phyloP scores from a whole-genome alignment of 2,329 filamentous ascomycete species.

The Atkinsonella texensis region DNA sequence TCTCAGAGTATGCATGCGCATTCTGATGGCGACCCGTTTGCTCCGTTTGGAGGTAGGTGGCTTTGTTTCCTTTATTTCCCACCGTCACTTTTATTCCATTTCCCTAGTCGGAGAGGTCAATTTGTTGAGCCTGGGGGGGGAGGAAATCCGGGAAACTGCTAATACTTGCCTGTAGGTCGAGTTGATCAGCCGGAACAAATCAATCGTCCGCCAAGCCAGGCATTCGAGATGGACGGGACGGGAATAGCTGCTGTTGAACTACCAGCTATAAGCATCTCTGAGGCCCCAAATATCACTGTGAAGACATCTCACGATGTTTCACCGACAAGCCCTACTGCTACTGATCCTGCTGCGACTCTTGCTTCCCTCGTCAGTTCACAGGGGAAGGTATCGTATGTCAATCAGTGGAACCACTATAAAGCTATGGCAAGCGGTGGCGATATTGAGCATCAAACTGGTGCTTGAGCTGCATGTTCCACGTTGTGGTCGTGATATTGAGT shows the following conservation, averaged over 20 bases:
- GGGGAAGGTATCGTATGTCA: conserved; percentile 20
- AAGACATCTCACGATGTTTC: conserved; percentile 1
- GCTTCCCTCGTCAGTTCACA: conserved; percentile 18
- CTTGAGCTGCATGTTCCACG: no score
- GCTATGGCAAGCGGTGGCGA: conserved; percentile 1
- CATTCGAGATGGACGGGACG: conserved; percentile 28
- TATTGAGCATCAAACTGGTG: not conserved
- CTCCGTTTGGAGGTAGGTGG: conserved; percentile 31
- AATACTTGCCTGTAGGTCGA: conserved; percentile 16
- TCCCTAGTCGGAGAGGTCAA: no score
- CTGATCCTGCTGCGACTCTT: conserved; percentile 24
- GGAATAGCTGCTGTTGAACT: conserved; percentile 21
- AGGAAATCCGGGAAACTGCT: not conserved
- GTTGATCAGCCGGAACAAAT: conserved; percentile 19
- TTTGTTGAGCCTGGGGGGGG: no score
- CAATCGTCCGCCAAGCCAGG: conserved; percentile 14
- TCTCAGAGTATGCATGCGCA: conserved; percentile 13
- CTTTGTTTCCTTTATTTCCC: no score
- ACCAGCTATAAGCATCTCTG: conserved; percentile 14
- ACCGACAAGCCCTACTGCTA: conserved; percentile 6
- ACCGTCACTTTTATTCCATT: not conserved
- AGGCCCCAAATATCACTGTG: conserved; percentile 1
- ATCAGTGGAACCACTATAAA: conserved; percentile 24
- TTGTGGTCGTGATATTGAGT: no score
- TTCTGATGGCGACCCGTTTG: conserved; percentile 24